These are phyloP conservation scores for Volvox reticuliferus DNA, from an alignment of 139 green algal species.

Conservation along the genomic window DNA sequence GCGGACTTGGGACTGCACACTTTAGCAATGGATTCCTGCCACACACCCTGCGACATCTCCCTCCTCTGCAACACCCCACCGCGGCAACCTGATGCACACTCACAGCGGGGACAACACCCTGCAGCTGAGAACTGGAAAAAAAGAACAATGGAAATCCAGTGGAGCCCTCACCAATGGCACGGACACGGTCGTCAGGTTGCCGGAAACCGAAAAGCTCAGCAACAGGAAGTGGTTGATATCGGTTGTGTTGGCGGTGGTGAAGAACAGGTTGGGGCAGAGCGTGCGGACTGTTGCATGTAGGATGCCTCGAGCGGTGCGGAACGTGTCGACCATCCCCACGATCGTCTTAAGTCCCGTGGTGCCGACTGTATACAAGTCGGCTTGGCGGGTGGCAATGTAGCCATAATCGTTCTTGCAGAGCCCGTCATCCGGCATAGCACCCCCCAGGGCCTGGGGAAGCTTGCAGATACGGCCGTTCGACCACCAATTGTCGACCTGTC, in stretches of 20 bases:
- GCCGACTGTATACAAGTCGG: not conserved
- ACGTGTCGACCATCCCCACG: not conserved
- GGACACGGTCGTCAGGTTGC: not conserved
- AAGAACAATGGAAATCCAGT: no score
- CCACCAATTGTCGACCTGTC: conserved; percentile 23
- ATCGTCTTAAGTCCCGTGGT: no score
- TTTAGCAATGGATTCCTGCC: not conserved
- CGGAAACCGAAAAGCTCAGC: not conserved
- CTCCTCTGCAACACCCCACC: no score
- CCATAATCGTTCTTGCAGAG: conserved; percentile 14
- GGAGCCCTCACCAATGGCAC: not conserved
- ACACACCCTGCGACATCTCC: no score
- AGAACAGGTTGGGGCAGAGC: conserved; percentile 5
- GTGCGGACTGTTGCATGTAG: not conserved
- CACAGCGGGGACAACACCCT: no score
- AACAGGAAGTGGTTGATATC: conserved; percentile 21
- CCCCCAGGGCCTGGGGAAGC: not conserved
- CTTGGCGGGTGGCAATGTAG: not conserved
- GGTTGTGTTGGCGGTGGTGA: not conserved
- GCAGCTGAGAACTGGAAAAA: no score
- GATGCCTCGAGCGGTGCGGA: not conserved
- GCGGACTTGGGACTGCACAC: not conserved
- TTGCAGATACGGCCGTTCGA: not conserved
- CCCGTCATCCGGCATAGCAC: not conserved
- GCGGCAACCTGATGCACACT: no score